Percentiles rank a stretch among this genome's conserved stretches.
Evolutionary conservation across 129 eudicot genomes (phyloP).

Genomic region (Pseudognaphalium luteoalbum): DNA sequence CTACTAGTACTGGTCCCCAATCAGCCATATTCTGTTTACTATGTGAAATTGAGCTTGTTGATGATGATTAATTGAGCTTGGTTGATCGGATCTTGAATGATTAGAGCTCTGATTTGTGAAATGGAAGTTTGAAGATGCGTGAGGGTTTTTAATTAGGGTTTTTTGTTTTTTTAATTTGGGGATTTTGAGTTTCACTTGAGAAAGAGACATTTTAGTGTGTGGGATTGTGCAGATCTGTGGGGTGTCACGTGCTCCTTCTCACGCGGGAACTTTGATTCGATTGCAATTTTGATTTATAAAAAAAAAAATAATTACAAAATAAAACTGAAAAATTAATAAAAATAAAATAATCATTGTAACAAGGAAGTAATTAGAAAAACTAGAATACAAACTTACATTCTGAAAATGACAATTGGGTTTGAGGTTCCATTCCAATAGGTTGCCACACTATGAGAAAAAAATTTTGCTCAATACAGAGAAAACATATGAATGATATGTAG

Average conservation of each 20-base stretch:
- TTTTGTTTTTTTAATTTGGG: neutral
- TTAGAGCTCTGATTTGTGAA: neutral
- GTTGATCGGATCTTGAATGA: neutral
- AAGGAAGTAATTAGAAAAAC: neutral
- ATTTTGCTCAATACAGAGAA: neutral
- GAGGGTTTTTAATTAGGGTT: neutral
- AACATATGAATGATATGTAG: neutral
- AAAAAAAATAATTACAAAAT: too few species aligned
- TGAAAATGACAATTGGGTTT: neutral
- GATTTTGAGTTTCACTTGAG: neutral
- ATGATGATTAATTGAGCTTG: neutral
- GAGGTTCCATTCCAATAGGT: neutral
- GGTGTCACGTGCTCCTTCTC: neutral
- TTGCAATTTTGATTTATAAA: too few species aligned
- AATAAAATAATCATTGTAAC: neutral
- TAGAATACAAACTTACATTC: neutral
- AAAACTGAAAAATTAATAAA: too few species aligned
- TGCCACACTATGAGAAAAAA: neutral
- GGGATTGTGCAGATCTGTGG: neutral
- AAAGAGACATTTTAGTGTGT: too few species aligned
- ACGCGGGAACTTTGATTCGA: neutral
- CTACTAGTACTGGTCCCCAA: slow-evolving; percentile 59
- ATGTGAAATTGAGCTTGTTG: slow-evolving; percentile 9
- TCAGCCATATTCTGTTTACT: slow-evolving; percentile 32
- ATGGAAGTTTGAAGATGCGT: neutral